phyloP scores from a whole-genome alignment of 306 rosid genomes.

The Phaseolus lunatus region DNA sequence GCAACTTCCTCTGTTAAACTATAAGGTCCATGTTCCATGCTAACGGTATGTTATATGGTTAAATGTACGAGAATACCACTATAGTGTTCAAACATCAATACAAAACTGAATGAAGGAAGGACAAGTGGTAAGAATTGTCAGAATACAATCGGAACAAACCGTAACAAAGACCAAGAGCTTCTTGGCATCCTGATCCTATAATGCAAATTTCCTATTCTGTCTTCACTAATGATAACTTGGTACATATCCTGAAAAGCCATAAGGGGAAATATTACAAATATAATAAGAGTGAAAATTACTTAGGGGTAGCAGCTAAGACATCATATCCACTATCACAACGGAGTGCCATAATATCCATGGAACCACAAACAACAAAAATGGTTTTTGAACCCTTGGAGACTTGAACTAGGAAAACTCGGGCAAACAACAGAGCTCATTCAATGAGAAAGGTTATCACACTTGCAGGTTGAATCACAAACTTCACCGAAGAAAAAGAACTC shows the following conservation, averaged over 20 bases:
- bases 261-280: constrained; percentile 2
- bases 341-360: constrained; percentile 1
- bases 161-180: constrained; percentile 35
- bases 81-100: constrained; percentile 13
- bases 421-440: constrained; percentile 13
- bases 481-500: not conserved
- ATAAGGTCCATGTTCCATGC: constrained; percentile 6
- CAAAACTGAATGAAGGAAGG: constrained; percentile 20
- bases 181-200: constrained; percentile 32
- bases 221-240: constrained; percentile 33
- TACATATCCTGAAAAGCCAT: constrained; percentile 46
- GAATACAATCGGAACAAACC: constrained; percentile 38
- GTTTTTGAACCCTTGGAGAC: constrained; percentile 14
- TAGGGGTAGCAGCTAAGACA: constrained; percentile 12
- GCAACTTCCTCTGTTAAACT: constrained; percentile 19
- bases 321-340: not conserved
- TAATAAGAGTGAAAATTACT: constrained; percentile 28
- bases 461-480: constrained; percentile 28
- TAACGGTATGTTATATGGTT: not conserved
- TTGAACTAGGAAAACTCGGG: constrained; percentile 15
- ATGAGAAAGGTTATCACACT: constrained; percentile 21
- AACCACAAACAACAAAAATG: constrained; percentile 18
- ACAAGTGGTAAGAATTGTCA: constrained; percentile 5
- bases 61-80: constrained; percentile 11
- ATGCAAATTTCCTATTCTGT: constrained; percentile 33